phyloP scores from a whole-genome alignment of 1,284 basidiomycete genomes.

The Ganoderma boninense region DNA sequence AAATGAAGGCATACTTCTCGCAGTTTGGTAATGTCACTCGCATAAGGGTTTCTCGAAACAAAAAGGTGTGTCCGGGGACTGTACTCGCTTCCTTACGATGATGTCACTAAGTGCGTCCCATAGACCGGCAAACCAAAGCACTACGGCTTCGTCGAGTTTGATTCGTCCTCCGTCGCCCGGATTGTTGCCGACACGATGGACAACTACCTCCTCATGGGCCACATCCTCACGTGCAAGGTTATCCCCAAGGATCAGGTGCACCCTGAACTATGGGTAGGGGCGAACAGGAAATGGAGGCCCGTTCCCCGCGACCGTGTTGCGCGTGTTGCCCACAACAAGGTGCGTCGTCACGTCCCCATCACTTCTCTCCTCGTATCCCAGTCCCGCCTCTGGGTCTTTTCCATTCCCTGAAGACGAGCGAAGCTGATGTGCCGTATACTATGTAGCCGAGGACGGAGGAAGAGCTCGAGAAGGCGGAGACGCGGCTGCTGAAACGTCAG shows the following conservation, averaged over 20 bases:
- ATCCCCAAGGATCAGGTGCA: conserved; percentile 91
- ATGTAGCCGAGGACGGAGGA: conserved; percentile 78
- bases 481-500: conserved; percentile 82
- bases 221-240: conserved; percentile 89
- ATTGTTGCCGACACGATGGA: conserved; percentile 99
- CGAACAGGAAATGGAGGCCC: conserved; percentile 88
- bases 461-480: conserved; percentile 73
- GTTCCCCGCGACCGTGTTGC: conserved; percentile 82
- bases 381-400: neutral
- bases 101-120: neutral
- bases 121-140: conserved; percentile 96
- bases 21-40: conserved; percentile 96
- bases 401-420: neutral
- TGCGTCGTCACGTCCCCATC: conserved; percentile 39
- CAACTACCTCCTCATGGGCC: conserved; percentile 96
- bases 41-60: conserved; percentile 91
- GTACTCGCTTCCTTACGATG: neutral
- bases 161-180: conserved; percentile 87
- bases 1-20: conserved; percentile 92
- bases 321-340: conserved; percentile 84
- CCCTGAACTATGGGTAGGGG: conserved; percentile 96
- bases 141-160: conserved; percentile 97
- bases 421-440: neutral
- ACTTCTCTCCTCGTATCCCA: conserved; percentile 5
- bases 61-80: conserved; percentile 66